Evolutionary conservation across 495 filamentous ascomycete genomes (phyloP), one percentile per base, ranked within the genome.

Genomic region (Aspergillus biplanus): DNA sequence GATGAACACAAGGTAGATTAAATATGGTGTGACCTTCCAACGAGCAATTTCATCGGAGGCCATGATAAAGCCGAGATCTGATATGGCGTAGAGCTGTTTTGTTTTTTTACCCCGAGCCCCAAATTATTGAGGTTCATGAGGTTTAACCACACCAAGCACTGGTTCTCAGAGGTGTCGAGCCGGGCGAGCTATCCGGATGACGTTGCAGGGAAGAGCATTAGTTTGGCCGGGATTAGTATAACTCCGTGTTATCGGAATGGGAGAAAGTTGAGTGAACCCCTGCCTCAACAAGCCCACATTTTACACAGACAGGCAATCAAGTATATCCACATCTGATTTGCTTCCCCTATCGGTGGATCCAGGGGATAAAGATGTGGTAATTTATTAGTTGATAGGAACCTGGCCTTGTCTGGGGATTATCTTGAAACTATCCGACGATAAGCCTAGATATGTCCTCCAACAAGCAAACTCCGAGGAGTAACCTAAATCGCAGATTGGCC

Each of bases 1-100:
- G 68, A 90, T 81, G 50, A 82, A 75, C 35, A 92, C 79, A 47
- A 91, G 74, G 65, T 87, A 80, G 67, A 88, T 65, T 56, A 93
- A 79, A 69, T 90, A 92, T 39, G 82, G 76, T 15, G 89, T 90
- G 46, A 79, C 72, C 57, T 55, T 70, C 4, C 67, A 73, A 42
- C 21, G 67, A 34, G 50, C 56, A 18, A 71, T 59, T 18, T 64
- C 57, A 32, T 58, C 50, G 33, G 66, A 64, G 47, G 64, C 63
- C 73, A 74, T 74, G 34, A 16, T 68, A 59, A 57, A 21, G 33
- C 32, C n/a, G 34, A 44, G 27, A 7, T 49, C 11, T 27, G 11
- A 50, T 50, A 11, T 18, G 13, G 16, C n/a, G n/a, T 44, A 44
- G n/a, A 44, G n/a, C 39, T 12, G 39, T 7, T 13, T 12, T 11